phyloP scores from a whole-genome alignment of 306 rosid species.

The Echinosophora koreensis region DNA sequence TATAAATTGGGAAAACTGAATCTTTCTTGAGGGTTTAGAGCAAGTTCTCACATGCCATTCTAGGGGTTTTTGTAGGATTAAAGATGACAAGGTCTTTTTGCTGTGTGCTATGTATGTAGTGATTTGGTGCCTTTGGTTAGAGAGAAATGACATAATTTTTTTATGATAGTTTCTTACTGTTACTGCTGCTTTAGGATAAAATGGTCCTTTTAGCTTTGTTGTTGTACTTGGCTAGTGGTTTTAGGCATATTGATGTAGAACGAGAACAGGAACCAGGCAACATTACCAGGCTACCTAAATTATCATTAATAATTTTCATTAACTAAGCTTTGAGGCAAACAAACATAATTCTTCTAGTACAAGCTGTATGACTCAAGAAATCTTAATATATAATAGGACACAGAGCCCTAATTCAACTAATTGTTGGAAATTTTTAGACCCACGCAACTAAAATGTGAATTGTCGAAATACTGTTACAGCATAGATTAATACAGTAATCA shows the following conservation, averaged over 20 bases:
- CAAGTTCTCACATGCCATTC: slow-evolving; percentile 16
- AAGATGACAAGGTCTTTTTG: slow-evolving; percentile 17
- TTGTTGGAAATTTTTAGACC: slow-evolving; percentile 7
- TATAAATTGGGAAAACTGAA: slow-evolving; percentile 14
- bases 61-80: slow-evolving; percentile 35
- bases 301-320: slow-evolving; percentile 5
- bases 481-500: slow-evolving; percentile 15
- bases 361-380: slow-evolving; percentile 1
- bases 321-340: not conserved
- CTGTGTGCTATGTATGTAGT: not conserved
- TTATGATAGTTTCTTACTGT: not conserved
- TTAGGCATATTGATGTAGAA: no score
- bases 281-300: slow-evolving; percentile 9
- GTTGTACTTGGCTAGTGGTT: no score
- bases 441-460: not conserved
- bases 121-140: slow-evolving; percentile 22
- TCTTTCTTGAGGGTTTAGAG: slow-evolving; percentile 9
- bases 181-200: slow-evolving; percentile 14
- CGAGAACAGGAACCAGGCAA: slow-evolving; percentile 26
- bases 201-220: no score
- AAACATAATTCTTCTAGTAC: not conserved
- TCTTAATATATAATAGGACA: slow-evolving; percentile 16
- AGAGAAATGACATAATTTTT: slow-evolving; percentile 17
- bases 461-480: slow-evolving; percentile 16
- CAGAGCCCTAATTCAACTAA: not conserved